Conservation (phyloP, 2,329 filamentous ascomycete species). For the Calonectria multiphialidica region DNA sequence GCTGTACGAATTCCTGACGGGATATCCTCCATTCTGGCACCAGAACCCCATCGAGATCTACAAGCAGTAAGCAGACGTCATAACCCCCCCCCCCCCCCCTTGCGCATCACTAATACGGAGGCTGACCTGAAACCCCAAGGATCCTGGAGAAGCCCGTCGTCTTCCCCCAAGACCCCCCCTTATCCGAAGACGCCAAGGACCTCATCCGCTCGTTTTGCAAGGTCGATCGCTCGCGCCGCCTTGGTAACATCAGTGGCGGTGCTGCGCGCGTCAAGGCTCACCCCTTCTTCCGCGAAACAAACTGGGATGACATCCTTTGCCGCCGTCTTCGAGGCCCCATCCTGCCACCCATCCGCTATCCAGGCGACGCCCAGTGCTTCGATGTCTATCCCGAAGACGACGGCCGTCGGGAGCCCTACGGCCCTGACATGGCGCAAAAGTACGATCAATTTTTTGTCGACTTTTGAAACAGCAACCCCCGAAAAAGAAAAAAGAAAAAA, state of each 20-base stretch:
- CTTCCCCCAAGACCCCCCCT: conserved; percentile 75
- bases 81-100: not conserved
- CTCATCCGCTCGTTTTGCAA: conserved; percentile 83
- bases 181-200: conserved; percentile 78
- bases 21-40: conserved; percentile 89
- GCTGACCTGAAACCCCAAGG: conserved; percentile 53
- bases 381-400: conserved; percentile 86
- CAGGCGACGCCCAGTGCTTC: conserved; percentile 84
- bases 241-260: conserved; percentile 84
- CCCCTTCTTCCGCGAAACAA: conserved; percentile 78
- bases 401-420: conserved; percentile 73
- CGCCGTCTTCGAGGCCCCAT: conserved; percentile 77
- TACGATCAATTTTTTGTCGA: conserved; percentile 80
- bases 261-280: conserved; percentile 79
- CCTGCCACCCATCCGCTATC: conserved; percentile 78
- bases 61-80: conserved; percentile 69
- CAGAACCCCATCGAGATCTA: conserved; percentile 90
- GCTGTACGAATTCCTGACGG: conserved; percentile 87
- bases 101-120: not conserved
- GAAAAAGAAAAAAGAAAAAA: not conserved
- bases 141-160: conserved; percentile 84
- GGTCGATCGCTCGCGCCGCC: conserved; percentile 80
- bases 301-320: conserved; percentile 80
- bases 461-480: conserved; percentile 56
- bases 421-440: conserved; percentile 74